Base-by-base conservation (phyloP, 345 rosid species). In the Litchi chinensis region DNA sequence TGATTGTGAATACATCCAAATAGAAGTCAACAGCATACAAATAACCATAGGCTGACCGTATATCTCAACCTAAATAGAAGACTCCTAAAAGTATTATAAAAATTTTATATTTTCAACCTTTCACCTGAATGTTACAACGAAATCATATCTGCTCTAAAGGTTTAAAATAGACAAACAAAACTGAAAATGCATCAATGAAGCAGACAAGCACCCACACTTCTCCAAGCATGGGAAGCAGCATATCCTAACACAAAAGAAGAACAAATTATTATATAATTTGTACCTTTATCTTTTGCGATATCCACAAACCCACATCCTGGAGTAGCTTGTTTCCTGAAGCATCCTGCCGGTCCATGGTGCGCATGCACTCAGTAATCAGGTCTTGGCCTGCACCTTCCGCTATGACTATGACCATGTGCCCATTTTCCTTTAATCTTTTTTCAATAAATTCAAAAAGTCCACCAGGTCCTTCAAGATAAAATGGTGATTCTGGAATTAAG, bases 311-410 rank as follows among this genome's bases (percentile, higher is more conserved):
- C 62, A 86, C 79, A 72, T 89, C 91, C 73, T 66, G 87, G 46
- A 89, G 88, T 48, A 83, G 83, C 82, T 85, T 87, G 80, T 87
- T 90, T 40, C 89, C 92, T 0, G 90, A 90, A 81, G 90, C 92
- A 80, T 90, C 92, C 65, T 82, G 77, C 71, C 81, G 65, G 43
- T 69, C 78, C 78, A 3, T 71, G 39, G 80, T 13, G 1, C 40
- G 65, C 65, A 65, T 72, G 40, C 79, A 69, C 67, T 80, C 84
- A 3, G 86, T 71, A 57, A 89, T 87, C 75, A 87, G 87, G 71
- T 91, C 94, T 70, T 89, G 94, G 39, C 94, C 92, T 8, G 92
- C 94, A 13, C 94, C 92, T 84, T 89, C 92, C 40, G 91, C 92
- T n/a, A 89, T 87, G 22, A 89, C 91, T 77, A 85, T 80, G 50